Percentiles rank a stretch among this genome's conserved stretches.
phyloP scores from a whole-genome alignment of 768 basidiomycete genomes.

The Tricholoma sp. region DNA sequence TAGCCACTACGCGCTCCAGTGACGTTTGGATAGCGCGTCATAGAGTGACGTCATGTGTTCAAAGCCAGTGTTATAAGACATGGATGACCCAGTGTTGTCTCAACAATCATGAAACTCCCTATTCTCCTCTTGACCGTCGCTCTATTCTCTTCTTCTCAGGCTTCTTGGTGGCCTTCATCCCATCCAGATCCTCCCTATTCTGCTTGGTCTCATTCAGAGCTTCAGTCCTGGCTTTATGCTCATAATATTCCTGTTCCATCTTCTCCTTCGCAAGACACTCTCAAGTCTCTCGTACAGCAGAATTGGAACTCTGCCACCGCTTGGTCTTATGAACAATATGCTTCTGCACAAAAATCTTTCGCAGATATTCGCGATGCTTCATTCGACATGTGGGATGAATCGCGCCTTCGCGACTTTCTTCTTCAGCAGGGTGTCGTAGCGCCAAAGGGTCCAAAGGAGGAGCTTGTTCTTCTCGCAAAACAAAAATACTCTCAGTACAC shows the following conservation, averaged over 20 bases:
- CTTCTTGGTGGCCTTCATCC: slow-evolving; percentile 51
- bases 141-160: slow-evolving; percentile 29
- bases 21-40: background rate
- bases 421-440: slow-evolving; percentile 84
- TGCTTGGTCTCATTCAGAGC: slow-evolving; percentile 60
- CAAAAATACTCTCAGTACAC: slow-evolving; percentile 58
- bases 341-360: slow-evolving; percentile 59
- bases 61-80: background rate
- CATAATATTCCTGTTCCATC: slow-evolving; percentile 55
- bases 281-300: slow-evolving; percentile 44
- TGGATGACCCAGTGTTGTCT: too few species aligned
- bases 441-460: slow-evolving; percentile 74
- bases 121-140: slow-evolving; percentile 25
- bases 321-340: slow-evolving; percentile 65
- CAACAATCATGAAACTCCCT: slow-evolving; percentile 22
- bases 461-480: slow-evolving; percentile 75
- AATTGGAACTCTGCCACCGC: slow-evolving; percentile 53
- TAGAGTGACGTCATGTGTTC: background rate
- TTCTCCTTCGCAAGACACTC: slow-evolving; percentile 36
- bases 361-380: slow-evolving; percentile 50
- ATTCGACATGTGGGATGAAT: slow-evolving; percentile 85
- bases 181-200: slow-evolving; percentile 29
- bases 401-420: slow-evolving; percentile 73
- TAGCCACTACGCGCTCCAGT: too few species aligned
- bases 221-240: slow-evolving; percentile 64